A percentile compares a stretch with the other conserved stretches of the same genome.
Evolutionary conservation across 768 basidiomycete genomes (phyloP).

Genomic region (Megacollybia marginata): DNA sequence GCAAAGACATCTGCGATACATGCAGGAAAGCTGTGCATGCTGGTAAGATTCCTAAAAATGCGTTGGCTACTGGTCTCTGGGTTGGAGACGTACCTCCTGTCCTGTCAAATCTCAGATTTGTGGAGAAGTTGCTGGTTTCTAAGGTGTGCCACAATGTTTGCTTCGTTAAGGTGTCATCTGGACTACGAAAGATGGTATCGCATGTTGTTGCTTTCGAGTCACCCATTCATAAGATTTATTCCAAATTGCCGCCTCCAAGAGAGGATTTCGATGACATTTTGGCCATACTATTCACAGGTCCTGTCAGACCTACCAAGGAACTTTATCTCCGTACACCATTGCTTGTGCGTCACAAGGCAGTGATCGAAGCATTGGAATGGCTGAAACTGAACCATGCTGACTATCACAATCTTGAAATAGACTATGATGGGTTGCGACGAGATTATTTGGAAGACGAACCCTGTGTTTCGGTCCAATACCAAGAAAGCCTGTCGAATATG

Average conservation of each 20-base stretch:
- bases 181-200: conserved; percentile 11
- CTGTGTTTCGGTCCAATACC: conserved; percentile 10
- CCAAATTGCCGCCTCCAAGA: conserved; percentile 11
- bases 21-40: background rate
- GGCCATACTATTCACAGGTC: conserved; percentile 10
- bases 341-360: conserved; percentile 15
- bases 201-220: conserved; percentile 13
- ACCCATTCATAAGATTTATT: conserved; percentile 8
- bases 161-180: conserved; percentile 6
- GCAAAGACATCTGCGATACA: background rate
- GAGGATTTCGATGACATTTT: conserved; percentile 1
- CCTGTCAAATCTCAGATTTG: conserved; percentile 6
- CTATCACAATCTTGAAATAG: conserved; percentile 16
- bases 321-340: conserved; percentile 14
- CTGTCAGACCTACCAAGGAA: conserved; percentile 4
- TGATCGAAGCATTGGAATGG: conserved; percentile 17
- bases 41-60: conserved; percentile 3
- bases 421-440: conserved; percentile 8
- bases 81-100: conserved; percentile 14
- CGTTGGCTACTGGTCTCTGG: conserved; percentile 19
- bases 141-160: conserved; percentile 1
- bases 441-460: conserved; percentile 7
- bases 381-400: conserved; percentile 19
- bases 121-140: conserved; percentile 10
- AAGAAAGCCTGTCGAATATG: conserved; percentile 3